Conservation (phyloP, 768 basidiomycete species). For the Suillus lakei region DNA sequence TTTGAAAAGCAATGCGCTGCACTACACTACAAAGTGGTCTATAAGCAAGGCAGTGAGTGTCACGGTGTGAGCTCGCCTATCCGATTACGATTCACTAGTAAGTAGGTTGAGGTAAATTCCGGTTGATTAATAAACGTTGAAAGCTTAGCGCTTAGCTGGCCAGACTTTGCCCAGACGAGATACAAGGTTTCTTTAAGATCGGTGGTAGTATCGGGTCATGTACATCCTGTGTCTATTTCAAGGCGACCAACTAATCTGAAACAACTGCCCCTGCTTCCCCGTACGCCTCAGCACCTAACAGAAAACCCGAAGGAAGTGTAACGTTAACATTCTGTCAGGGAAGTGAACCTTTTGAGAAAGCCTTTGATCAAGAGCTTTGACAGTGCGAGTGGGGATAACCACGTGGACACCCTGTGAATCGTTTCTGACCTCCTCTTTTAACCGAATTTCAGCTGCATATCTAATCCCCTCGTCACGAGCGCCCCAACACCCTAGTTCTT, state of each 20-base stretch:
- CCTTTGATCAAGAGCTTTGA: too few relatives aligned
- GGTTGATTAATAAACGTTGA: not conserved
- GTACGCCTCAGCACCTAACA: too few relatives aligned
- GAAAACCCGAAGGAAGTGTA: not conserved
- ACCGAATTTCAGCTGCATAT: not conserved
- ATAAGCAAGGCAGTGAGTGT: not conserved
- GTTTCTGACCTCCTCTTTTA: not conserved
- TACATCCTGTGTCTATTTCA: too few relatives aligned
- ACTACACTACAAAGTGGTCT: not conserved
- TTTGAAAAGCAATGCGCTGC: not conserved
- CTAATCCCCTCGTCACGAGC: not conserved
- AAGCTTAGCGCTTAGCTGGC: not conserved
- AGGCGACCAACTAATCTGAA: too few relatives aligned
- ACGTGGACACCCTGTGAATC: constrained; percentile 10
- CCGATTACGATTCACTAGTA: too few relatives aligned
- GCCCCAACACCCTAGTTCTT: too few relatives aligned
- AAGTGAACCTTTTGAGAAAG: too few relatives aligned
- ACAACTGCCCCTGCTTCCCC: too few relatives aligned
- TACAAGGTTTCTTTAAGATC: not conserved
- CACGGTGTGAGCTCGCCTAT: not conserved
- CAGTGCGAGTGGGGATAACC: constrained; percentile 6
- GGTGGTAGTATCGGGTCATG: too few relatives aligned
- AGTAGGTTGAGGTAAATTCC: too few relatives aligned
- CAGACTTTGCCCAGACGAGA: not conserved
- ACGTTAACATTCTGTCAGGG: not conserved